Evolutionary conservation across 139 green algal species (phyloP), one percentile per base, ranked within the genome.

Genomic region (Chlamydomonas eustigma): DNA sequence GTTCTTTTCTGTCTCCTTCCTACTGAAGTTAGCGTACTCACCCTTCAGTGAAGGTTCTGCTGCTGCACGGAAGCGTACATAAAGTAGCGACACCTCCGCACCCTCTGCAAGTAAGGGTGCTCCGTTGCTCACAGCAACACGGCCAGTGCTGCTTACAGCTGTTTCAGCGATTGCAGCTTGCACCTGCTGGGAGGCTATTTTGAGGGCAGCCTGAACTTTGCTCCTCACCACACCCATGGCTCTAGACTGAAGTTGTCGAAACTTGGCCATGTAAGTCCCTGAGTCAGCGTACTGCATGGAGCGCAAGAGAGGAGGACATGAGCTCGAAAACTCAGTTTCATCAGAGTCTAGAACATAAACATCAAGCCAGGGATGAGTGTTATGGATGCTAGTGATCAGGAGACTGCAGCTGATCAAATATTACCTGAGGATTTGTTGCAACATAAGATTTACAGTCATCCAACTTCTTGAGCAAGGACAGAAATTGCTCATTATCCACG

Each of bases 401-500:
- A n/a, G n/a, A n/a, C n/a, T n/a, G n/a, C n/a, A n/a, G n/a, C n/a
- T n/a, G n/a, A n/a, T n/a, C n/a, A n/a, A n/a, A n/a, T n/a, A n/a
- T n/a, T 36, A 76, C 71, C 50, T 88, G 84, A 1, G 92, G 92
- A 83, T 97, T 93, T 30, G 65, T 76, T 24, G 85, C 82, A n/a
- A 94, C 81, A 78, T 89, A 89, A 30, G 89, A 78, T 35, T 98
- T 91, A 81, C 91, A 94, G n/a, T 97, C 93, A 74, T 98, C 94
- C 70, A 98, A 80, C 72, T 86, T 85, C 30, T 89, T 76, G 38
- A 98, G 87, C 51, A 97, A 58, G 5, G 89, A 88, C 75, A 98
- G 71, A 28, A 98, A 92, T 64, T 75, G 71, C 1, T 85, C 78
- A 50, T 67, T 74, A 50, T 87, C 81, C 24, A 80, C 64, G 52